Evolutionary conservation across 495 filamentous ascomycete genomes (phyloP).

Genomic region (Hypoxylon fragiforme): DNA sequence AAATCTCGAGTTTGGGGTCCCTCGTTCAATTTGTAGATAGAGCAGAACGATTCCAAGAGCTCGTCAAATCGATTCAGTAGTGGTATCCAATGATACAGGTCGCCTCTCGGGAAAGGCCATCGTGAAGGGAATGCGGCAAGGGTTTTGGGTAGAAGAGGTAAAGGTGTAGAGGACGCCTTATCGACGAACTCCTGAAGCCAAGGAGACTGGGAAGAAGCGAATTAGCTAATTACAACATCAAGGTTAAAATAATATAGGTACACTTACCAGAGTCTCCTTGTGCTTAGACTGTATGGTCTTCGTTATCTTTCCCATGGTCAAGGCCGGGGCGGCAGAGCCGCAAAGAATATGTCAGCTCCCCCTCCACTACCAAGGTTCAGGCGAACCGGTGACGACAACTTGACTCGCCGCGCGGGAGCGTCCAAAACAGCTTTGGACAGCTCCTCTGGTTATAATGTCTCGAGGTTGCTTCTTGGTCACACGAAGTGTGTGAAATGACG

Average conservation of each 20-base stretch:
- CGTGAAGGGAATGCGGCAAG: conserved; percentile 78
- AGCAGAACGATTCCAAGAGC: conserved; percentile 77
- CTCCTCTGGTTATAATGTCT: conserved; percentile 24
- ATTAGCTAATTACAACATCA: conserved; percentile 41
- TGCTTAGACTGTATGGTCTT: conserved; percentile 92
- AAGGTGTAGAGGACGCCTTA: conserved; percentile 64
- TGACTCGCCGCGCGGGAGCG: conserved; percentile 37
- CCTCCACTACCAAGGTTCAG: conserved; percentile 51
- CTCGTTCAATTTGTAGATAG: conserved; percentile 77
- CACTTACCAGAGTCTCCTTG: conserved; percentile 86
- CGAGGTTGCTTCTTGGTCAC: conserved; percentile 14
- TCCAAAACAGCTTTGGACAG: conserved; percentile 36
- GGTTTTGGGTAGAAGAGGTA: conserved; percentile 74
- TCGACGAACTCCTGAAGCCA: conserved; percentile 79
- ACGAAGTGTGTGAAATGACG: conserved; percentile 19
- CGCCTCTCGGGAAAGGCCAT: conserved; percentile 97
- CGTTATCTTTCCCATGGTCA: conserved; percentile 92
- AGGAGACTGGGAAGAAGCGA: conserved; percentile 66
- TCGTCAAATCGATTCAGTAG: conserved; percentile 92
- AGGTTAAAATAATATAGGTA: conserved; percentile 23
- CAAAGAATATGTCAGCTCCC: conserved; percentile 48
- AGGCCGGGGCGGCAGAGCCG: conserved; percentile 57
- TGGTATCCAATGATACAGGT: conserved; percentile 98
- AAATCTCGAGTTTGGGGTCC: conserved; percentile 82
- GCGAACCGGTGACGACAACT: conserved; percentile 43